Conservation (phyloP, 768 basidiomycete genomes). For the Rhodotorula sphaerocarpa region DNA sequence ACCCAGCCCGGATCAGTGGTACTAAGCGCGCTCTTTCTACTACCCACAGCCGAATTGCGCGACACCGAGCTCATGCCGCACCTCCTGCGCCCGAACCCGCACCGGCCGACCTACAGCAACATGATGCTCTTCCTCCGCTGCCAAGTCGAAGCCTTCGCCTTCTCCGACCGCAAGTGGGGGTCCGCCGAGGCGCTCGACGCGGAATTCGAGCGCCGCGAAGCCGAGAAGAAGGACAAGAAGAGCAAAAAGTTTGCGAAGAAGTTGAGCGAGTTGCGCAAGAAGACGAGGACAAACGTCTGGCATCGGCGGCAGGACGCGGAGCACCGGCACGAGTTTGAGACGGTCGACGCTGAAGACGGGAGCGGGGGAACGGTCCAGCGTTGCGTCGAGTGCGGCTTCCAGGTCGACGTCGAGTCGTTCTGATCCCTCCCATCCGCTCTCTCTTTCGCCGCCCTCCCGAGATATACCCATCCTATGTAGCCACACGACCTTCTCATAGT, state of each 20-base stretch:
- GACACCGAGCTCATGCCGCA: conserved; percentile 90
- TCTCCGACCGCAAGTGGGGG: conserved; percentile 81
- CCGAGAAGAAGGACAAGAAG: conserved; percentile 79
- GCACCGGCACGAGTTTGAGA: conserved; percentile 75
- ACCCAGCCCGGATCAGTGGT: too few relatives aligned
- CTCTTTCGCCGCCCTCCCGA: not conserved
- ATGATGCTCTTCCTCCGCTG: conserved; percentile 96
- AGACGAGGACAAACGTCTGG: conserved; percentile 83
- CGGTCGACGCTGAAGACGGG: conserved; percentile 45
- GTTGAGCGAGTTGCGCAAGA: conserved; percentile 68
- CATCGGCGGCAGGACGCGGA: conserved; percentile 76
- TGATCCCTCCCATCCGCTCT: conserved; percentile 39
- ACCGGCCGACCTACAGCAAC: conserved; percentile 89
- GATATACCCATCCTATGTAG: too few relatives aligned
- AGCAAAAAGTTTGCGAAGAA: conserved; percentile 92
- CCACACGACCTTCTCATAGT: too few relatives aligned
- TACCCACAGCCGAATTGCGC: conserved; percentile 68
- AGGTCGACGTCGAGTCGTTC: conserved; percentile 76
- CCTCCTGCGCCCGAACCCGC: conserved; percentile 85
- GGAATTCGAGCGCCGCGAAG: conserved; percentile 69
- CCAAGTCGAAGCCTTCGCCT: conserved; percentile 94
- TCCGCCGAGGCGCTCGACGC: conserved; percentile 80
- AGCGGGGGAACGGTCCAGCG: conserved; percentile 55
- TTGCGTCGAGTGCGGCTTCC: conserved; percentile 84
- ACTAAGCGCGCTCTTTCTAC: not conserved